Evolutionary conservation across 2,329 filamentous ascomycete species (phyloP), one percentile per base, ranked within the genome.

Genomic region (Thermomyces lanuginosus): DNA sequence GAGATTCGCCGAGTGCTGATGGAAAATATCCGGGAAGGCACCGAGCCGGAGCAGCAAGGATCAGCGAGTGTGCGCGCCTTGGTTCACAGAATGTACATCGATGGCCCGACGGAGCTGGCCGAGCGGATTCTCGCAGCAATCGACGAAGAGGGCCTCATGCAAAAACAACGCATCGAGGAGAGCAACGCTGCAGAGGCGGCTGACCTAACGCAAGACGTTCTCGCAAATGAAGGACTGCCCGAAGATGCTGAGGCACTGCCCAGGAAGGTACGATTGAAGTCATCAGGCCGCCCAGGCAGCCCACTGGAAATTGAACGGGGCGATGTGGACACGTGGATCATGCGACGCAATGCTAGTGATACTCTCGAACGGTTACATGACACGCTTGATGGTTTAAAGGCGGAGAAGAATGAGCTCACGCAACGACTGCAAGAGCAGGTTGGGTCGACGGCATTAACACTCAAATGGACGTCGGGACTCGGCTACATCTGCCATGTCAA

Each of bases 401-500:
- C 58, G 2, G 66, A 77, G 33, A 89, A 80, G 43, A 40, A 46
- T 1, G 35, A 51, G 1, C 60, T 95, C 3, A 67, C 66, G 6
- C 58, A 67, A 10, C 53, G 55, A 4, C 61, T 95, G 12, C 70
- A 73, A 28, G 49, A 64, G 8, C 61, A 68, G 4, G 62, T 86
- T 32, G 43, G 55, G 31, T 71, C 72, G 7, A 52, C 69, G 4
- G 75, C 66, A 32, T 64, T 95, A 22, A 77, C 72, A 1, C 65
- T 98, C 11, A 79, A 76, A 41, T 95, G 83, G 78, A 82, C 76
- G 1, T 77, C 86, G 0, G 76, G 75, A 8, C 64, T 92, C 2
- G 86, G 89, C 6, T 81, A 98, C 48, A 79, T 92, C 43, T 84
- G 79, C 41, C 84, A 95, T 47, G 68, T 95, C 41, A 89, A 76